Conservation (phyloP, 495 filamentous ascomycete species). For the Podospora pseudoanserina region DNA sequence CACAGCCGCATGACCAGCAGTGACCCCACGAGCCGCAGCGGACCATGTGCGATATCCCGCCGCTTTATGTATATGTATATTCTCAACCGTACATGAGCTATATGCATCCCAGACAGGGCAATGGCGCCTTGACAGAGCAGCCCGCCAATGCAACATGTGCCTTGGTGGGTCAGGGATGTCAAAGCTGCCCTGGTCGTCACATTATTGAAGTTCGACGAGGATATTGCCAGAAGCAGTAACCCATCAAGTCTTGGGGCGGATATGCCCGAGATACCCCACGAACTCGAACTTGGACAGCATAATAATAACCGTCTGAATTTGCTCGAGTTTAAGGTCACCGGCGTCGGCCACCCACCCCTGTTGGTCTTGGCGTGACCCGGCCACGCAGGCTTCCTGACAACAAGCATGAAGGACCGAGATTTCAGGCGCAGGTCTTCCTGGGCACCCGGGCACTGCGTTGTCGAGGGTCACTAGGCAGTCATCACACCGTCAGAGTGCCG, state of each 20-base stretch:
- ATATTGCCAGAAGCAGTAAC: not conserved
- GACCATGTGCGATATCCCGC: not conserved
- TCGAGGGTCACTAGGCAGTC: not conserved
- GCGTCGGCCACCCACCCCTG: not conserved
- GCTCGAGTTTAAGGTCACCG: not conserved
- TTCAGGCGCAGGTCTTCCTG: not conserved
- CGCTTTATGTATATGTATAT: no score
- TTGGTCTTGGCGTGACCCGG: not conserved
- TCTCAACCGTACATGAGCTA: no score
- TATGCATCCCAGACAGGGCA: not conserved
- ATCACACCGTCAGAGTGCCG: not conserved
- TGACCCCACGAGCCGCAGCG: not conserved
- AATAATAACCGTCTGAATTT: not conserved
- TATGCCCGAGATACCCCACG: not conserved
- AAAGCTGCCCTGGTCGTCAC: not conserved
- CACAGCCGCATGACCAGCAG: not conserved
- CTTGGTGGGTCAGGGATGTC: not conserved
- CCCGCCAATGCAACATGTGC: not conserved
- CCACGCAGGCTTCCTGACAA: not conserved
- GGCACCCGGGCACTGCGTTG: not conserved
- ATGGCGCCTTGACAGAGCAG: not conserved
- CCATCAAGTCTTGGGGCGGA: not conserved
- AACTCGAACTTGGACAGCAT: not conserved
- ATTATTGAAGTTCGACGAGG: not conserved
- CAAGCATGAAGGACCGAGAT: slow-evolving; percentile 2